Percentiles rank a stretch among this genome's conserved stretches.
Conservation (phyloP, 176 grass and related monocot species). For the Alloteropsis semialata region DNA sequence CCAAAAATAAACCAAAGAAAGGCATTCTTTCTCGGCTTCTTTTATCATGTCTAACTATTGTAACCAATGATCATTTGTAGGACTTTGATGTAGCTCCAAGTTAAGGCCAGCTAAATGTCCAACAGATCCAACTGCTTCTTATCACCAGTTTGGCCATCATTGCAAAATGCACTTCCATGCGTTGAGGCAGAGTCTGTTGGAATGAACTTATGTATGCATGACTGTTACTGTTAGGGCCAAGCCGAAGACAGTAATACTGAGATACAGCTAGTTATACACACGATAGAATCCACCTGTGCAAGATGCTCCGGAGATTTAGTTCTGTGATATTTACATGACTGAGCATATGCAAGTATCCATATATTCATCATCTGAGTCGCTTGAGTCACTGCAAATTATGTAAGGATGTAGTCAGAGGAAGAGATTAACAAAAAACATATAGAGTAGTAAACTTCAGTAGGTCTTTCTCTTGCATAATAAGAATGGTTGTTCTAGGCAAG, state of each 20-base stretch:
- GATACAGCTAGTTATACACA: conserved; percentile 35
- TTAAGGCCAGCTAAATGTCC: conserved; percentile 1
- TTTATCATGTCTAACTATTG: conserved; percentile 3
- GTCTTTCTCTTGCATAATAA: background rate
- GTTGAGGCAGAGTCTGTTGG: background rate
- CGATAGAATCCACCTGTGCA: conserved; percentile 19
- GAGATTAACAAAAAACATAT: background rate
- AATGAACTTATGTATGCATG: conserved; percentile 26
- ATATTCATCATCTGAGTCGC: conserved; percentile 78
- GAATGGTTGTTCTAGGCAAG: no score
- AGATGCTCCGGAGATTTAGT: conserved; percentile 17
- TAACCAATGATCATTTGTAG: conserved; percentile 6
- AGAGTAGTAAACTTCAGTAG: background rate
- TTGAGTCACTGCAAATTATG: conserved; percentile 54
- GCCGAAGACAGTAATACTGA: conserved; percentile 18
- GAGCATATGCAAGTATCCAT: conserved; percentile 77
- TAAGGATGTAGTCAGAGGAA: background rate
- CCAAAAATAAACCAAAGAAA: background rate
- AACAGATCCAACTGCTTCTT: background rate
- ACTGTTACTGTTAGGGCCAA: conserved; percentile 20
- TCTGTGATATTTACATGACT: conserved; percentile 57
- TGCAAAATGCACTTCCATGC: background rate
- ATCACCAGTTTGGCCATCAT: background rate
- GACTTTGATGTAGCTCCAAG: conserved; percentile 2
- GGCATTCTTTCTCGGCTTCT: background rate